Conservation (phyloP, 2,329 filamentous ascomycete genomes). For the Davidsoniella virescens region DNA sequence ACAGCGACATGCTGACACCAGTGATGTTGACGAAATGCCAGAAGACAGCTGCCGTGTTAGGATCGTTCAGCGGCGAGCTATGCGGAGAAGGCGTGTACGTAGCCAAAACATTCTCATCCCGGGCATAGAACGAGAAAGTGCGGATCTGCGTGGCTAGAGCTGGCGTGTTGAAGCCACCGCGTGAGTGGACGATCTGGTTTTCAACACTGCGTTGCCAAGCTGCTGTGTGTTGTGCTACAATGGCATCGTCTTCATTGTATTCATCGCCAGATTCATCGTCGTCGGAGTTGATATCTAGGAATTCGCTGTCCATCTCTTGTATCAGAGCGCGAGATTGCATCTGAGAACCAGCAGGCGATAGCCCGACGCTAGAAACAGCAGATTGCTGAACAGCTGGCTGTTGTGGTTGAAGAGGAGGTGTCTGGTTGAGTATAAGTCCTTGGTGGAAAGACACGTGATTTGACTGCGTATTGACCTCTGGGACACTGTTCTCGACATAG, state of each 20-base stretch:
- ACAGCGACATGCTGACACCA: constrained; percentile 71
- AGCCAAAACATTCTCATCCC: constrained; percentile 34
- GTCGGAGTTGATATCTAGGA: constrained; percentile 39
- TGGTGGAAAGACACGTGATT: too few species aligned
- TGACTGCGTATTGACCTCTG: too few species aligned
- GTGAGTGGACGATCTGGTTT: constrained; percentile 2
- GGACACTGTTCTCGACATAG: too few species aligned
- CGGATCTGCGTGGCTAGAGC: constrained; percentile 27
- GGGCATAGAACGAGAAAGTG: constrained; percentile 32
- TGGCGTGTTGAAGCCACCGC: constrained; percentile 22
- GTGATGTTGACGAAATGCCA: constrained; percentile 85
- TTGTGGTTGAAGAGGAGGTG: not conserved
- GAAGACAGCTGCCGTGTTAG: constrained; percentile 67
- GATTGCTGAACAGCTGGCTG: too few species aligned
- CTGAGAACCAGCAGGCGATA: too few species aligned
- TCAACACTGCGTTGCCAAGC: not conserved
- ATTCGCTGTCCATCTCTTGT: not conserved
- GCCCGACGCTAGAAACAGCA: too few species aligned
- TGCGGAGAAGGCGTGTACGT: constrained; percentile 50
- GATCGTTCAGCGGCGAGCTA: constrained; percentile 62
- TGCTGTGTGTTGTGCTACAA: constrained; percentile 16
- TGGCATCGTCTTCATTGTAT: constrained; percentile 17
- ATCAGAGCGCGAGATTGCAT: not conserved
- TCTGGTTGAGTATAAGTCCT: not conserved
- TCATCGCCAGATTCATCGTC: constrained; percentile 34